phyloP scores from a whole-genome alignment of 2,329 filamentous ascomycete species.

The Hypoxylon sp. region DNA sequence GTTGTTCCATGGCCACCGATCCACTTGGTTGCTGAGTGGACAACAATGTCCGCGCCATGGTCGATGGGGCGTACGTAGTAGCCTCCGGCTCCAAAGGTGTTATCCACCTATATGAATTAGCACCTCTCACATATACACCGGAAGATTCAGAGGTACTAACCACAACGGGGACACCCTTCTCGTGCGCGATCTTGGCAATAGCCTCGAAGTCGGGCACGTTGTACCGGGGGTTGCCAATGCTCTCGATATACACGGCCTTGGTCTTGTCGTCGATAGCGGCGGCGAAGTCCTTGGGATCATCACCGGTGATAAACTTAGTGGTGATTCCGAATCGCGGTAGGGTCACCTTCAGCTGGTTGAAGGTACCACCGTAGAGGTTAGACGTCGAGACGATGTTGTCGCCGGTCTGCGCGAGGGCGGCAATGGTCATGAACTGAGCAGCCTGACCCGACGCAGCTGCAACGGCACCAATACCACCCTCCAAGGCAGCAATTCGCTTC shows the following conservation, averaged over 20 bases:
- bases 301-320: conserved; percentile 88
- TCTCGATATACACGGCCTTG: conserved; percentile 92
- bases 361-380: conserved; percentile 94
- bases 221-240: conserved; percentile 92
- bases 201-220: conserved; percentile 92
- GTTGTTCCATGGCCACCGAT: conserved; percentile 96
- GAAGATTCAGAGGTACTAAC: conserved; percentile 54
- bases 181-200: conserved; percentile 82
- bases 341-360: conserved; percentile 96
- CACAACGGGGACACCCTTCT: conserved; percentile 73
- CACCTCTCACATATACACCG: neutral
- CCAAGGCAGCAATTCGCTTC: conserved; percentile 93
- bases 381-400: conserved; percentile 94
- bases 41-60: conserved; percentile 91
- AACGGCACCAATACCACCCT: conserved; percentile 89
- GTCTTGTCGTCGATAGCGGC: conserved; percentile 91
- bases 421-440: conserved; percentile 91
- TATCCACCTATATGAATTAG: conserved; percentile 73
- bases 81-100: conserved; percentile 94
- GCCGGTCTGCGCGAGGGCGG: conserved; percentile 84
- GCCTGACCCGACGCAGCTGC: conserved; percentile 88
- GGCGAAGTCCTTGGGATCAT: conserved; percentile 81
- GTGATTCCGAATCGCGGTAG: conserved; percentile 87
- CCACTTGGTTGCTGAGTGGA: conserved; percentile 97
- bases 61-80: conserved; percentile 89